Evolutionary conservation across 352 stramenopile species (phyloP).

Genomic region (Phytophthora tentaculata): DNA sequence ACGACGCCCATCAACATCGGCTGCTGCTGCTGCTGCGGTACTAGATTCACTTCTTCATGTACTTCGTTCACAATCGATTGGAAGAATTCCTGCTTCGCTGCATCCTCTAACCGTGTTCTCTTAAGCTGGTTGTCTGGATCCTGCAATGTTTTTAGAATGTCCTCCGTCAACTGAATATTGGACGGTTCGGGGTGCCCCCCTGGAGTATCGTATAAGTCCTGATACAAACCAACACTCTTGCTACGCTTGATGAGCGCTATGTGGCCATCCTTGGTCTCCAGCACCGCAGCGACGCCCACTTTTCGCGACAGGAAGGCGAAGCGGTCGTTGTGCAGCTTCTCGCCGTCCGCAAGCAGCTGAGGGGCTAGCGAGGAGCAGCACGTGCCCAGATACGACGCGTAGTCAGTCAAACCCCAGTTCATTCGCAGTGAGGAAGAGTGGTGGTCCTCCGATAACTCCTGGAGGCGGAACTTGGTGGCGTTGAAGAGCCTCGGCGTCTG

Average conservation of each 20-base stretch:
- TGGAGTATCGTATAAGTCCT: constrained; percentile 76
- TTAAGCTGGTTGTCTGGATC: constrained; percentile 2
- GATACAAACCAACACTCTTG: constrained; percentile 71
- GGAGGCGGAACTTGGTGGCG: constrained; percentile 71
- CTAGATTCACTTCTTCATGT: constrained; percentile 82
- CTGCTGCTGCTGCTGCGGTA: constrained; percentile 37
- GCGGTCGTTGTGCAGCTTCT: constrained; percentile 26
- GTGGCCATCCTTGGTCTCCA: constrained; percentile 69
- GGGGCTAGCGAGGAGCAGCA: constrained; percentile 60
- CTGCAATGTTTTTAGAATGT: constrained; percentile 36
- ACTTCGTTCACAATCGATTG: constrained; percentile 77
- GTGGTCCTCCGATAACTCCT: background rate
- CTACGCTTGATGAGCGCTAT: constrained; percentile 78
- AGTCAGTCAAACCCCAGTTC: constrained; percentile 67
- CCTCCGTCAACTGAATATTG: constrained; percentile 42
- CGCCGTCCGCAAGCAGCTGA: constrained; percentile 46
- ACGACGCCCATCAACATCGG: constrained; percentile 77
- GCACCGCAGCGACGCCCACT: constrained; percentile 72
- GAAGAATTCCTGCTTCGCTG: constrained; percentile 60
- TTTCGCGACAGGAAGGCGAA: constrained; percentile 79
- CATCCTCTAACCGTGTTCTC: constrained; percentile 33
- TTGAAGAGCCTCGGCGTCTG: constrained; percentile 71
- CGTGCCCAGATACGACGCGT: constrained; percentile 78
- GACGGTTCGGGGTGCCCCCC: constrained; percentile 80
- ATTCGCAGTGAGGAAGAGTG: constrained; percentile 28